These are phyloP conservation scores for Macrotyloma uniflorum DNA, from an alignment of 306 rosid species.

Conservation along the genomic window DNA sequence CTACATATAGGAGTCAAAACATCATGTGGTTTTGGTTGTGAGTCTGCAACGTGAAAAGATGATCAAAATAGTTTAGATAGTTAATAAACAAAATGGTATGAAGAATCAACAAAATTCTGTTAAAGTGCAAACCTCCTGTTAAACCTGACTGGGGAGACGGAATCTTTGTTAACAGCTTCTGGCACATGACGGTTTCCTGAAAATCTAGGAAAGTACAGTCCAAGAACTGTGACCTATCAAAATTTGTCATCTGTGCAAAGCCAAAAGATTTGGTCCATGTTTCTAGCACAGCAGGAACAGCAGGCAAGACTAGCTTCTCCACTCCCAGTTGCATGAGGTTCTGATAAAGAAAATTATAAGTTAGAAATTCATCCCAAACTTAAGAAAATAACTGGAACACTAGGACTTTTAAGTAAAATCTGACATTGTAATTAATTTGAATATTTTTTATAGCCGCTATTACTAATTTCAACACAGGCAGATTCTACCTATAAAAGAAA, in stretches of 20 bases:
- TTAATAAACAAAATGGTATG: neutral
- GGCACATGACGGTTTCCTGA: constrained; percentile 79
- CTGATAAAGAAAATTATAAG: constrained; percentile 46
- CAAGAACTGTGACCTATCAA: constrained; percentile 65
- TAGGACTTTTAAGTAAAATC: neutral
- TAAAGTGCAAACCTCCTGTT: constrained; percentile 53
- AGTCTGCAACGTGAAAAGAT: constrained; percentile 45
- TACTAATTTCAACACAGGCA: neutral
- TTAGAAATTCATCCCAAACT: constrained; percentile 9
- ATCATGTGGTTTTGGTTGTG: constrained; percentile 11
- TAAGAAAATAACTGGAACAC: neutral
- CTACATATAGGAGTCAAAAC: constrained; percentile 27
- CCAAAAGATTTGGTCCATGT: constrained; percentile 85
- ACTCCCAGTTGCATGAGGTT: constrained; percentile 71
- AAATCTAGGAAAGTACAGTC: constrained; percentile 74
- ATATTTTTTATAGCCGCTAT: neutral
- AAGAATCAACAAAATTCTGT: constrained; percentile 14
- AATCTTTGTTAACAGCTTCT: constrained; percentile 56
- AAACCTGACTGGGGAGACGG: constrained; percentile 39
- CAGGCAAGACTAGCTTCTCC: constrained; percentile 83
- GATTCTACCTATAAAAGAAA: neutral
- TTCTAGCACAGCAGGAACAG: constrained; percentile 65
- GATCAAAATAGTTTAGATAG: neutral
- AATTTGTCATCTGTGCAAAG: constrained; percentile 59
- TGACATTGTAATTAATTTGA: neutral